These are phyloP conservation scores for Plicaturopsis crispa DNA, from an alignment of 768 basidiomycete genomes.

Conservation along the genomic window DNA sequence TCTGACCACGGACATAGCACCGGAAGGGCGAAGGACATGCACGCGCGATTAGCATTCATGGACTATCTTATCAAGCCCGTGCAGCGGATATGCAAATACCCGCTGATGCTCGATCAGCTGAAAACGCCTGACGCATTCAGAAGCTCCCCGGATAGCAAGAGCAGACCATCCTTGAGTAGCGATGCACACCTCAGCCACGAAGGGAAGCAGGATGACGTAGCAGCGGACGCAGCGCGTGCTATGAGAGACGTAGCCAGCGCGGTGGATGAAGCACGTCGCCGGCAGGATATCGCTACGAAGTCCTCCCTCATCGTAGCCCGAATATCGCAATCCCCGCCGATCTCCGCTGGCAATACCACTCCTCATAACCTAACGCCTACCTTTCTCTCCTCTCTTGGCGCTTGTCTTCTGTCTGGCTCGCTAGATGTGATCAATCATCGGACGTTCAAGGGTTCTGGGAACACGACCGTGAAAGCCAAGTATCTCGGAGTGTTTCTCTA, in stretches of 20 bases:
- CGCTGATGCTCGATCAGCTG: constrained; percentile 78
- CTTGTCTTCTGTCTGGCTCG: constrained; percentile 75
- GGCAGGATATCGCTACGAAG: constrained; percentile 57
- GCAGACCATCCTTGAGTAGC: too few relatives aligned
- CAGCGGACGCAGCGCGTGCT: constrained; percentile 50
- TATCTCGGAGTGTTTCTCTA: constrained; percentile 92
- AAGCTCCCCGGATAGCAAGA: background rate
- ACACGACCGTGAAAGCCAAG: constrained; percentile 59
- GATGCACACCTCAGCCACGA: constrained; percentile 11
- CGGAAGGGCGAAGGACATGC: constrained; percentile 18
- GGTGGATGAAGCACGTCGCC: constrained; percentile 75
- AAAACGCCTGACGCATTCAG: constrained; percentile 9
- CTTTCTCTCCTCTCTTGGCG: constrained; percentile 73
- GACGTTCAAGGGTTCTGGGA: constrained; percentile 33
- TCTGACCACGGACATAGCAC: constrained; percentile 15
- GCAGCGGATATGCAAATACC: constrained; percentile 93
- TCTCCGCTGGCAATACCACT: constrained; percentile 9
- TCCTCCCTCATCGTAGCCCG: constrained; percentile 64
- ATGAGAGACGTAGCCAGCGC: constrained; percentile 72
- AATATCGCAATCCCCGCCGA: constrained; percentile 34
- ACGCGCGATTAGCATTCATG: constrained; percentile 49
- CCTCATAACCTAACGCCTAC: constrained; percentile 34
- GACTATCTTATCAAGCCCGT: constrained; percentile 98
- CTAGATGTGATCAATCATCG: constrained; percentile 80
- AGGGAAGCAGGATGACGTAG: constrained; percentile 26